These are phyloP conservation scores for Eremochloa ophiuroides DNA, from an alignment of 176 grass and related monocot species.

Conservation along the genomic window DNA sequence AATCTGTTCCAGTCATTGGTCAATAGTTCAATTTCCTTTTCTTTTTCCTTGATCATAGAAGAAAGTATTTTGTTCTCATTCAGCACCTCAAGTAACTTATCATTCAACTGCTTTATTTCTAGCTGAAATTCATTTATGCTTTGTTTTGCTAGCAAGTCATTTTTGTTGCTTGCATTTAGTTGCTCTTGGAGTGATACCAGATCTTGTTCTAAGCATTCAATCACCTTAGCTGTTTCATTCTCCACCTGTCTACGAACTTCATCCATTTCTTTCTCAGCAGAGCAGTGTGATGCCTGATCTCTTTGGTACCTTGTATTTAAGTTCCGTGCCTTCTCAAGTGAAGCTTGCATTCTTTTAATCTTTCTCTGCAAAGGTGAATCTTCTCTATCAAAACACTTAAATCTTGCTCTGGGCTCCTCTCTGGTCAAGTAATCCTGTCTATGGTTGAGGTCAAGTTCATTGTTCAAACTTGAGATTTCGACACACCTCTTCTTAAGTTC, in stretches of 20 bases:
- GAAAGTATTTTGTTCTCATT: conserved; percentile 47
- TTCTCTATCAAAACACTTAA: conserved; percentile 55
- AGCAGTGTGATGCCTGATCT: conserved; percentile 66
- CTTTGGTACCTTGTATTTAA: conserved; percentile 59
- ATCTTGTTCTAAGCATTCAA: conserved; percentile 92
- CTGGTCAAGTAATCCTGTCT: conserved; percentile 17
- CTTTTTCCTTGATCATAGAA: conserved; percentile 46
- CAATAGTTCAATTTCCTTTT: conserved; percentile 51
- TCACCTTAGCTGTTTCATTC: conserved; percentile 89
- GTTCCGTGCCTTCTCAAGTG: conserved; percentile 63
- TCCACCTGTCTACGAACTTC: conserved; percentile 89
- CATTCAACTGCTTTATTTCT: conserved; percentile 48
- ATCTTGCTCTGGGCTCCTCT: conserved; percentile 43
- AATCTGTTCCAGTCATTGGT: conserved; percentile 63
- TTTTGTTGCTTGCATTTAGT: conserved; percentile 47
- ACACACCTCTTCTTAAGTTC: conserved; percentile 42
- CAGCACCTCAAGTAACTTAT: conserved; percentile 40
- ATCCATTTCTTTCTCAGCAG: conserved; percentile 83
- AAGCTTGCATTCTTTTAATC: conserved; percentile 91
- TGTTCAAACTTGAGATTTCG: conserved; percentile 46
- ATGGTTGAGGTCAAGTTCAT: conserved; percentile 31
- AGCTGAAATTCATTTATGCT: conserved; percentile 37
- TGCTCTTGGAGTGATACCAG: conserved; percentile 49
- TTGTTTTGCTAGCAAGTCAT: conserved; percentile 46
- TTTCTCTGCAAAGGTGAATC: conserved; percentile 82